A percentile compares a stretch with the other conserved stretches of the same genome.
Conservation (phyloP, 495 filamentous ascomycete genomes). For the Apiosordaria backusii region DNA sequence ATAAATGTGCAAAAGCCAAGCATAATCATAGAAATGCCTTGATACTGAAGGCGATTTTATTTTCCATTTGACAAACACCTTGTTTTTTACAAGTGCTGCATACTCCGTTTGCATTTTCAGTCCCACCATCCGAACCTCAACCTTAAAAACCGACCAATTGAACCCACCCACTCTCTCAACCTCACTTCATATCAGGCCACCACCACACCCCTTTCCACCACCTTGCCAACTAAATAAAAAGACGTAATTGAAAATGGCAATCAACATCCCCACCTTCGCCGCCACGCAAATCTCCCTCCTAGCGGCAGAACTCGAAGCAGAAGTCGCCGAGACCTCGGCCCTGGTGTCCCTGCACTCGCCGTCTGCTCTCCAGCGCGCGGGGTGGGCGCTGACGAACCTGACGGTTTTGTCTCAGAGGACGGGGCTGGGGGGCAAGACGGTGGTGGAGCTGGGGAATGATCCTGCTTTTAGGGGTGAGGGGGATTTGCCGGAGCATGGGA, state of each 20-base stretch:
- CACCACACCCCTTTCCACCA: too few species aligned
- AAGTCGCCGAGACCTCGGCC: slow-evolving; percentile 66
- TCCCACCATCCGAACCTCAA: background rate
- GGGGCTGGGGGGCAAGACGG: slow-evolving; percentile 80
- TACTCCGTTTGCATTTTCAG: background rate
- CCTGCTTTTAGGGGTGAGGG: slow-evolving; percentile 50
- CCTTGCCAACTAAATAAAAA: background rate
- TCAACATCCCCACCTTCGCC: slow-evolving; percentile 75
- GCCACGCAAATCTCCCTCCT: slow-evolving; percentile 74
- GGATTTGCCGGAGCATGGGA: slow-evolving; percentile 73
- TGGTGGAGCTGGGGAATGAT: slow-evolving; percentile 78
- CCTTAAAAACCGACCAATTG: too few species aligned
- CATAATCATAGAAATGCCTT: too few species aligned
- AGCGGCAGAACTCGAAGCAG: slow-evolving; percentile 70
- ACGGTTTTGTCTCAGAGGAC: slow-evolving; percentile 76
- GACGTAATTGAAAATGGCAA: slow-evolving; percentile 24
- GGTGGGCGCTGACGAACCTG: slow-evolving; percentile 82
- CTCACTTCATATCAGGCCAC: background rate
- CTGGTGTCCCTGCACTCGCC: slow-evolving; percentile 71
- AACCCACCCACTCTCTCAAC: too few species aligned
- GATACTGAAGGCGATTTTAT: too few species aligned
- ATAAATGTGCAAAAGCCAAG: too few species aligned
- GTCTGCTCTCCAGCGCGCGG: slow-evolving; percentile 72
- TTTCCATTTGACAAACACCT: too few species aligned
- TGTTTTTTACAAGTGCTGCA: background rate